Evolutionary conservation across 441 rosid species (phyloP), one percentile per base, ranked within the genome.

Genomic region (Gossypium gossypioides): DNA sequence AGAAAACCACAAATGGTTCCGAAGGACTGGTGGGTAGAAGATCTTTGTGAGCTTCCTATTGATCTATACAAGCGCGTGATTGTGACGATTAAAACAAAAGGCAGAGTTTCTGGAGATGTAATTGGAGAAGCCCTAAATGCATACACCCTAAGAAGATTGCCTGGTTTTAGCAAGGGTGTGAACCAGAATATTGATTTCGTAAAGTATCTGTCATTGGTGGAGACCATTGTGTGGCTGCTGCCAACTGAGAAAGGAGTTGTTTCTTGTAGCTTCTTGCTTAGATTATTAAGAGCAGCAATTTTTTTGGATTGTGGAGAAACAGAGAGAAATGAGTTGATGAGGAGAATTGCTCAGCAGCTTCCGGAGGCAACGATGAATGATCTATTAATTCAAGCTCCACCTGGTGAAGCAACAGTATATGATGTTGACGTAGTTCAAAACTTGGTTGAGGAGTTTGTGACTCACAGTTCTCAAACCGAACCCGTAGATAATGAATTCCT

Each of bases 21-120:
- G 42, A 84, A 80, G 69, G 98, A 93, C 48, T 91, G 97, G 98
- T 93, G 98, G 98, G 96, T 93, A 0, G 97, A 93, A 84, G 97
- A 93, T 81, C 88, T 93, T 22, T 87, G 92, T 62, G 98, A 90
- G 72, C 89, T 93, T 67, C 91, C 86, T 60, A 82, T 93, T 12
- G 93, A 88, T 70, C 71, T 90, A 73, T 93, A 86, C 76, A 90
- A 81, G 74, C 84, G 85, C 68, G 89, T 82, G 9, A 87, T 93
- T 3, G 24, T 82, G 40, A 84, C 92, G n/a, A 86, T 93, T 44
- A 83, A 85, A 79, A 72, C 88, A 0, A 89, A 82, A 72, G 91
- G 89, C 57, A 74, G 73, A 59, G 83, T 89, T 62, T 75, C 89
- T 0, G 69, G 77, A 62, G 85, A 86, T 62, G 84, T 90, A 71